Percentiles rank a stretch among this genome's conserved stretches.
These are phyloP conservation scores for Lepiota venenata DNA, from an alignment of 768 basidiomycete genomes.

Conservation along the genomic window DNA sequence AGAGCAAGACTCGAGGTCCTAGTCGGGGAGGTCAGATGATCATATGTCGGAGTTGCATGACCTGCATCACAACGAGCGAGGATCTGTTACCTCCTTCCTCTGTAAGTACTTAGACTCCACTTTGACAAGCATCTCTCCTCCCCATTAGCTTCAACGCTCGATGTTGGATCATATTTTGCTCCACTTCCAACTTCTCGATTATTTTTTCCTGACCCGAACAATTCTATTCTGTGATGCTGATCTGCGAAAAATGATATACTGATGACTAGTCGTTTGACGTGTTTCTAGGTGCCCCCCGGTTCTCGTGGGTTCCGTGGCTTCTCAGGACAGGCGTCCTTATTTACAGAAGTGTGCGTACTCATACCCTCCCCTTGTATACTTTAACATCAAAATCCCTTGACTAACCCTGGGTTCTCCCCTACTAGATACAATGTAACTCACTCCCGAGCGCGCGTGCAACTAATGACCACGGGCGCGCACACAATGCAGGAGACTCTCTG, in stretches of 20 bases:
- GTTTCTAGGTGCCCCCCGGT: slow-evolving; percentile 37
- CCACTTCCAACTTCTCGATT: slow-evolving; percentile 35
- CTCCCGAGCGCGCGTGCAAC: slow-evolving; percentile 43
- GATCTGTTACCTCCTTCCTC: slow-evolving; percentile 4
- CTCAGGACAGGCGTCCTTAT: slow-evolving; percentile 55
- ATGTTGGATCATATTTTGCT: slow-evolving; percentile 43
- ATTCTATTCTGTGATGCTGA: not conserved
- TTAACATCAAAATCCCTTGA: not conserved
- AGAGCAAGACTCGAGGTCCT: not conserved
- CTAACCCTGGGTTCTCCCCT: not conserved
- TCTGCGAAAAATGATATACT: slow-evolving; percentile 1
- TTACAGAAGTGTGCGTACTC: slow-evolving; percentile 47
- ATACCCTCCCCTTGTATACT: not conserved
- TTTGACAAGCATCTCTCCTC: slow-evolving; percentile 15
- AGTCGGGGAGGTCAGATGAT: not conserved
- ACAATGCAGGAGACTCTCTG: slow-evolving; percentile 58
- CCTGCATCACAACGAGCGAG: slow-evolving; percentile 7
- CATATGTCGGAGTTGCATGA: slow-evolving; percentile 9
- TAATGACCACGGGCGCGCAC: slow-evolving; percentile 64
- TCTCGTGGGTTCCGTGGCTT: slow-evolving; percentile 52
- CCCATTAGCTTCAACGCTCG: slow-evolving; percentile 35
- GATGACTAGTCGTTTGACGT: not conserved
- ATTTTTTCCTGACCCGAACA: not conserved
- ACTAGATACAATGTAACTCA: slow-evolving; percentile 46
- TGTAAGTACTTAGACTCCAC: slow-evolving; percentile 4